Base-by-base conservation (phyloP, 306 rosid genomes). In the Cercis canadensis region DNA sequence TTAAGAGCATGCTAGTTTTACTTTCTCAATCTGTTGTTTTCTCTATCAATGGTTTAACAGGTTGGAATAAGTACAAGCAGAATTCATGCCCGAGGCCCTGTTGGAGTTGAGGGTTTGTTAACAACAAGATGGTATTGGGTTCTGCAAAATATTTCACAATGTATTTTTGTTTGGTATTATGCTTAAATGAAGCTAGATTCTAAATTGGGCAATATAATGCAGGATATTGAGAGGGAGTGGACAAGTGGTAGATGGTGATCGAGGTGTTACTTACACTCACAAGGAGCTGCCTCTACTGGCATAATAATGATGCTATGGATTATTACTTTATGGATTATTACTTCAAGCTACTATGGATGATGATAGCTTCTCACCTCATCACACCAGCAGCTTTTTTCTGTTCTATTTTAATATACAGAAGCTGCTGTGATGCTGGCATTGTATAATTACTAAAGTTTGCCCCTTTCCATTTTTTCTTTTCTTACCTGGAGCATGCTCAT, bases 81-180 rank as follows among this genome's bases (percentile, higher is more conserved):
- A 57, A 90, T 86, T 78, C 98, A 94, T 78, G 90, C 93, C 62
- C 78, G 98, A 75, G 98, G 97, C 61, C 97, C 98, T 0, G 96
- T 94, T n/a, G 98, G 97, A 74, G 94, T 94, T n/a, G 98, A 93
- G 70, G 98, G 98, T 40, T 69, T 93, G 72, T 72, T 90, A 75
- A 90, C 97, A 50, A 76, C 85, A 33, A 72, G 90, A 90, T 93
- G 98, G 98, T 93, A 90, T 40, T 53, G 32, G 73, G 43, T 75
- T 71, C 52, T 61, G 15, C 74, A 50, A 46, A 15, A 15, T 54
- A 16, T 47, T 67, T 5, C 32, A 24, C 29, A 3, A 24, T 24
- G 29, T 4, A 40, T 19, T 41, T 41, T 68, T 15, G 10, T 14
- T 7, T 14, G 29, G 3, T 24, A 24, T 1, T 24, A 24, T 24